These are phyloP conservation scores for Aspergillus conjunctus DNA, from an alignment of 495 filamentous ascomycete species.

Conservation along the genomic window DNA sequence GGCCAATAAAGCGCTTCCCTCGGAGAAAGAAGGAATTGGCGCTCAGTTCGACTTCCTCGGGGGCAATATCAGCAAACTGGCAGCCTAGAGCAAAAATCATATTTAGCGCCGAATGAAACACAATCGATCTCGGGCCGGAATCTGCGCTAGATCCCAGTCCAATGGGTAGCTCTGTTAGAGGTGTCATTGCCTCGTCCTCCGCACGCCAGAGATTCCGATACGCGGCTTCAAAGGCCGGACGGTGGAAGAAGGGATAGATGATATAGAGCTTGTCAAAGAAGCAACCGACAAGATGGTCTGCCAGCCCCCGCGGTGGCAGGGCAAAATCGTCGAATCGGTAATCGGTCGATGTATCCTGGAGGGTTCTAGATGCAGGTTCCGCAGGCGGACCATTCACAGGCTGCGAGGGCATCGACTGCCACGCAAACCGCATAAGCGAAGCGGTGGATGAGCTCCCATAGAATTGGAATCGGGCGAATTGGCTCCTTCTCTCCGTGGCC, in stretches of 20 bases:
- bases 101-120: constrained; percentile 51
- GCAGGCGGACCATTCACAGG: background rate
- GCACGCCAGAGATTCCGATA: constrained; percentile 47
- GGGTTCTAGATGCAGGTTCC: background rate
- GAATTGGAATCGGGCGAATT: constrained; percentile 20
- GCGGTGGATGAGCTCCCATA: constrained; percentile 48
- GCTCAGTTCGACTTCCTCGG: constrained; percentile 35
- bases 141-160: constrained; percentile 44
- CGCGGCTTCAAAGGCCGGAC: constrained; percentile 43
- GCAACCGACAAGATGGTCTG: constrained; percentile 46
- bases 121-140: constrained; percentile 40
- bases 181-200: constrained; percentile 25
- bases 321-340: constrained; percentile 36
- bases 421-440: constrained; percentile 44
- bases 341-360: constrained; percentile 1
- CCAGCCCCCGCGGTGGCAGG: constrained; percentile 45
- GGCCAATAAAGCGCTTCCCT: constrained; percentile 44
- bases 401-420: constrained; percentile 27
- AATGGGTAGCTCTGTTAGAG: constrained; percentile 33
- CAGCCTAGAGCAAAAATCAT: constrained; percentile 47
- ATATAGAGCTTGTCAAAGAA: constrained; percentile 42
- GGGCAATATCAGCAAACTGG: constrained; percentile 46
- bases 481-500: constrained; percentile 22
- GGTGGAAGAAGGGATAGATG: constrained; percentile 51
- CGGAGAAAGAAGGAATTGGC: constrained; percentile 49